Percentiles rank a stretch among this genome's conserved stretches.
These are phyloP conservation scores for Kodamaea fungicola DNA, from an alignment of 1,139 yeast species.

Conservation along the genomic window DNA sequence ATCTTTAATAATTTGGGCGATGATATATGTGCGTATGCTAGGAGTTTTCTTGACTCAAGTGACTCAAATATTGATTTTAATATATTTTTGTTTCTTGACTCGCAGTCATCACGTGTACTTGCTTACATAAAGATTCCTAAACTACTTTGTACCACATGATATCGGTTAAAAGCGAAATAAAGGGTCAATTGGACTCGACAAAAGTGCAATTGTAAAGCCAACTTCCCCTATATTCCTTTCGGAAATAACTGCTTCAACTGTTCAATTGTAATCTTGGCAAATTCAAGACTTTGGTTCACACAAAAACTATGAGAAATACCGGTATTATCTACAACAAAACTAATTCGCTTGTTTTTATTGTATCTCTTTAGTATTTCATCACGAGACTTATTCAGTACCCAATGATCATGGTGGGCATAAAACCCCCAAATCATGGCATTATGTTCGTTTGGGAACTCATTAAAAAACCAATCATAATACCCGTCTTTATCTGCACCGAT, in stretches of 20 bases:
- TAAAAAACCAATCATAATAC: slow-evolving; percentile 50
- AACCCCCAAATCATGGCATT: slow-evolving; percentile 48
- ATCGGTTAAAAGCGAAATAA: no score
- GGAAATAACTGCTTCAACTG: slow-evolving; percentile 11
- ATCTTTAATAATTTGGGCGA: no score
- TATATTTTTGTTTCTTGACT: slow-evolving; percentile 3
- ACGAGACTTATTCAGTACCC: slow-evolving; percentile 55
- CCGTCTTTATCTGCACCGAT: slow-evolving; percentile 39
- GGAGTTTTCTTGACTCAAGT: slow-evolving; percentile 3
- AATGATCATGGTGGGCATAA: slow-evolving; percentile 56
- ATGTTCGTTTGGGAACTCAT: slow-evolving; percentile 15
- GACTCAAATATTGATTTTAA: slow-evolving; percentile 2
- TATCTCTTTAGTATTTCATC: slow-evolving; percentile 22
- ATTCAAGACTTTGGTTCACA: slow-evolving; percentile 49
- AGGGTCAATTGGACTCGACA: no score
- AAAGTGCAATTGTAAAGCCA: no score
- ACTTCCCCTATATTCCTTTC: slow-evolving; percentile 1
- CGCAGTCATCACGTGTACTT: slow-evolving; percentile 5
- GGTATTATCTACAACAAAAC: slow-evolving; percentile 26
- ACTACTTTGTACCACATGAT: no score
- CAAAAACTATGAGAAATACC: slow-evolving; percentile 56
- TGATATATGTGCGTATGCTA: no score
- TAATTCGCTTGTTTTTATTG: slow-evolving; percentile 21
- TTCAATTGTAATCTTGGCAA: slow-evolving; percentile 41
- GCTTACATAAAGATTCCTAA: no score